phyloP scores from a whole-genome alignment of 108 stramenopile genomes.

The Mayamaea pseudoterrestris region DNA sequence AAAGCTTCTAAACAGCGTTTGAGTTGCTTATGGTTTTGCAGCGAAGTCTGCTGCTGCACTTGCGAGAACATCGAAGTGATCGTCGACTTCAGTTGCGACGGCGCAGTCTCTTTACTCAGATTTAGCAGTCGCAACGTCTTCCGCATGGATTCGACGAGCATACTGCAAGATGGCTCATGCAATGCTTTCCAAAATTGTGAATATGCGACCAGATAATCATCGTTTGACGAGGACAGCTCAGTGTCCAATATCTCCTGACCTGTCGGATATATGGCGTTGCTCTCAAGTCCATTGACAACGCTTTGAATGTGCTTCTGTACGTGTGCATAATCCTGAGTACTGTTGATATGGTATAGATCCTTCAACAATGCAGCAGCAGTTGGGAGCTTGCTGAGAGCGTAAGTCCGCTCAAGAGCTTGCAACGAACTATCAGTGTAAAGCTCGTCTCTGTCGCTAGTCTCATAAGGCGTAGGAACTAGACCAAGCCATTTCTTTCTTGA shows the following conservation, averaged over 20 bases:
- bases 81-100: background rate
- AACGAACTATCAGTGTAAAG: too few species aligned
- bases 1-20: constrained; percentile 37
- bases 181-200: constrained; percentile 20
- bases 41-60: background rate
- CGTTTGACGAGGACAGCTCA: background rate
- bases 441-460: too few species aligned
- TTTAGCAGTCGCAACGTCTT: constrained; percentile 20
- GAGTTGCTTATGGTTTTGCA: background rate
- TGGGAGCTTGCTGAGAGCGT: too few species aligned
- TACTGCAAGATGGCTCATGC: constrained; percentile 23
- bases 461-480: too few species aligned
- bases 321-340: background rate
- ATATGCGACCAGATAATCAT: constrained; percentile 15
- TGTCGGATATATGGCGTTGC: constrained; percentile 6
- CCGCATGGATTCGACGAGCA: constrained; percentile 40
- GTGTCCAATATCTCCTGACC: background rate
- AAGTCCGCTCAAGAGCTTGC: too few species aligned
- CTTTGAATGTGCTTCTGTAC: background rate
- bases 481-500: too few species aligned
- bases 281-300: background rate
- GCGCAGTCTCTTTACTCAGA: constrained; percentile 2
- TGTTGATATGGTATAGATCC: constrained; percentile 15
- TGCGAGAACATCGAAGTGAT: background rate
- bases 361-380: constrained; percentile 15